Base-by-base conservation (phyloP, 345 rosid species). In the Hypericum perforatum region DNA sequence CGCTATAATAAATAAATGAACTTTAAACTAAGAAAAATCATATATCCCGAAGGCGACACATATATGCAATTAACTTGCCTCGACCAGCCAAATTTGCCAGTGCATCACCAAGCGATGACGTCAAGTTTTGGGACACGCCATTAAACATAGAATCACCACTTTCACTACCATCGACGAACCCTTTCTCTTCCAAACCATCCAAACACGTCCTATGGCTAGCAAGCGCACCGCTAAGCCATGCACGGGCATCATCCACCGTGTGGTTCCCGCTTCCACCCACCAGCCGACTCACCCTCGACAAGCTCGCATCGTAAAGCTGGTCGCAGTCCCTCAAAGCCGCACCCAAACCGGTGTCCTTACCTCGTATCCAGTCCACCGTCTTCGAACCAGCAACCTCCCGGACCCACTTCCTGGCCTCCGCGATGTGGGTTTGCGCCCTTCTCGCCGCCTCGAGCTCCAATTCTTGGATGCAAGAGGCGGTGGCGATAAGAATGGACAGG, bases 171-270 rank as follows among this genome's bases (percentile, higher is more conserved):
- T 53, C 60, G 58, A 11, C 56, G 16, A 57, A 51, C 41, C 66
- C 72, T 43, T 53, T 60, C 65, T 78, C 70, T 2, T 6, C 55
- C 59, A 78, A 64, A 8, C 87, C 82, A 51, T 85, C 82, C 61
- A 76, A 71, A 65, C 89, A 82, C 62, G 77, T 73, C 68, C 67
- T 57, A 47, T 78, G 95, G 60, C 71, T 75, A 0, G 82, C 73
- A 1, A 71, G 70, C 61, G 68, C 78, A 37, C 82, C 66, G 22
- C 83, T 82, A 29, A 86, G 57, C 95, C 90, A 80, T 29, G 80
- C 60, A 9, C 63, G 62, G 62, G 69, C 78, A 56, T 85, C 87
- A 15, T 80, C 80, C 1, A 46, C 13, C 3, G 70, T 72, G 47
- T 67, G 52, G 44, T 57, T 67, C 39, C 45, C 67, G 57, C 49